These are phyloP conservation scores for Lagenaria siceraria DNA, from an alignment of 306 rosid genomes.

Conservation along the genomic window DNA sequence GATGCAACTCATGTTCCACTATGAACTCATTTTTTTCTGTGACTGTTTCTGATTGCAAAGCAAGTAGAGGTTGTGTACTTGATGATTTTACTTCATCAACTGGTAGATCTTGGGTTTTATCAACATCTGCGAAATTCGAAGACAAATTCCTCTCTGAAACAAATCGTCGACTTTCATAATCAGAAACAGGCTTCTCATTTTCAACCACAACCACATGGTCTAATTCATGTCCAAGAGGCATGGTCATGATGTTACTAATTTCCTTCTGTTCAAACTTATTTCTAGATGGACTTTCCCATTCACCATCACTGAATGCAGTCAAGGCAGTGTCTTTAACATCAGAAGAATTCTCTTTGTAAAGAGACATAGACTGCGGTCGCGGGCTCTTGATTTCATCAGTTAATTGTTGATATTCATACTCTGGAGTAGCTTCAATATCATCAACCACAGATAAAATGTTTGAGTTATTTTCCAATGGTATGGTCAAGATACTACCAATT, in stretches of 20 bases:
- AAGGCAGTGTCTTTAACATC: background rate
- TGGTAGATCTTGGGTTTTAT: background rate
- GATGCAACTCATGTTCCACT: background rate
- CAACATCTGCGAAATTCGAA: background rate
- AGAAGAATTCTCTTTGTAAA: background rate
- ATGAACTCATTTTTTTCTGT: slow-evolving; percentile 13
- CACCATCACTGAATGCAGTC: slow-evolving; percentile 13
- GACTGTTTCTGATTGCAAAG: slow-evolving; percentile 10
- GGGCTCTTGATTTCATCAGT: background rate
- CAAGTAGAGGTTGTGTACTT: background rate
- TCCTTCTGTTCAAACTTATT: slow-evolving; percentile 13
- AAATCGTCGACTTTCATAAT: background rate
- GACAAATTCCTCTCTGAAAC: background rate
- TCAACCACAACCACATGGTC: background rate
- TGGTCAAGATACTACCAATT: background rate
- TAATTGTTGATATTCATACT: slow-evolving; percentile 13
- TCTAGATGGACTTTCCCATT: slow-evolving; percentile 4
- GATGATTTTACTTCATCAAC: background rate
- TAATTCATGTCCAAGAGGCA: background rate
- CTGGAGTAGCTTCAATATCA: slow-evolving; percentile 9
- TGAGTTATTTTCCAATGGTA: background rate
- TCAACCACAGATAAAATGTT: background rate
- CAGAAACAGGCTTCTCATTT: slow-evolving; percentile 7
- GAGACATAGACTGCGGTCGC: background rate
- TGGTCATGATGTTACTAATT: background rate